phyloP scores from a whole-genome alignment of 805 yeast genomes.

The Isabelozyma gotoi region DNA sequence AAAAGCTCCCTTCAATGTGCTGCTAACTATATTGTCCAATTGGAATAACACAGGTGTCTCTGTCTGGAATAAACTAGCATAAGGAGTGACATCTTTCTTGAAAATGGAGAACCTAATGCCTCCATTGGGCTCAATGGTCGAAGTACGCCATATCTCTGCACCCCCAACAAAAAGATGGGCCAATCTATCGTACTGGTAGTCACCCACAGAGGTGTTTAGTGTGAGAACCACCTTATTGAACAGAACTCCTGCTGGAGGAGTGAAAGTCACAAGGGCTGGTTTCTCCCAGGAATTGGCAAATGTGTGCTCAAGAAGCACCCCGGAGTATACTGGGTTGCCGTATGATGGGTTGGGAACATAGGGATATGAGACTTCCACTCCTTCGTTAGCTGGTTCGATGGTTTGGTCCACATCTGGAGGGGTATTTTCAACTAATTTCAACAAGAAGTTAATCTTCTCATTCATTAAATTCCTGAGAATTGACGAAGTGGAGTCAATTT shows the following conservation, averaged over 20 bases:
- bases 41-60: constrained; percentile 45
- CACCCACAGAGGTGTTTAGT: constrained; percentile 17
- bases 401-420: not conserved
- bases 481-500: not conserved
- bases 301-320: constrained; percentile 36
- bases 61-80: constrained; percentile 42
- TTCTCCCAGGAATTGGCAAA: constrained; percentile 57
- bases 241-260: constrained; percentile 33
- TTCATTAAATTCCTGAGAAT: not conserved
- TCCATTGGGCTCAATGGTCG: constrained; percentile 63
- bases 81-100: constrained; percentile 59
- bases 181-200: constrained; percentile 24
- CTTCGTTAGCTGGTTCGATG: constrained; percentile 1
- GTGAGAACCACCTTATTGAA: constrained; percentile 24
- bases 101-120: constrained; percentile 41
- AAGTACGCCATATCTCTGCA: constrained; percentile 25
- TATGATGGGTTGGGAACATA: constrained; percentile 3
- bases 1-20: constrained; percentile 55
- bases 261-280: constrained; percentile 38
- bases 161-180: constrained; percentile 25
- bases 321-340: constrained; percentile 32
- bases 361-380: constrained; percentile 4
- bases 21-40: constrained; percentile 49
- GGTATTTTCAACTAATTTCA: too few species aligned
- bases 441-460: not conserved